Percentiles rank a stretch among this genome's conserved stretches.
These are phyloP conservation scores for Urochloa ruziziensis DNA, from an alignment of 176 grass and related monocot species.

Conservation along the genomic window DNA sequence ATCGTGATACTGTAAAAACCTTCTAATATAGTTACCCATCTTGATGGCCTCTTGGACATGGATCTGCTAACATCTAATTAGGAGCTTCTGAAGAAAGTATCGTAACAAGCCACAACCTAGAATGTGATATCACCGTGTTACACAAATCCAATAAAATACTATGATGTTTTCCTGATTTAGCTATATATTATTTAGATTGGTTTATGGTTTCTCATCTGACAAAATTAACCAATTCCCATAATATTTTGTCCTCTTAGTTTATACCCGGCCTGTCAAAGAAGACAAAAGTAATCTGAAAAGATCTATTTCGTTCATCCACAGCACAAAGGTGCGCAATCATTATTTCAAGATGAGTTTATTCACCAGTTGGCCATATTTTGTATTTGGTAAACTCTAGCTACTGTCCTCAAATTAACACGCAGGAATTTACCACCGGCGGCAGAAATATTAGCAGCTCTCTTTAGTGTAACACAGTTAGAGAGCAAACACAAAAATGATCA, in stretches of 20 bases:
- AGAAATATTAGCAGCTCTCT: neutral
- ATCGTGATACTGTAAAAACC: too few species aligned
- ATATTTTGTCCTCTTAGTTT: neutral
- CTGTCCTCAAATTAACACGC: too few species aligned
- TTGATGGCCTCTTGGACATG: too few species aligned
- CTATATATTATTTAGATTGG: neutral
- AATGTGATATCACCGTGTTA: neutral
- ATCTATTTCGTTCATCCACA: neutral
- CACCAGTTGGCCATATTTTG: neutral
- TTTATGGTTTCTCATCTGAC: too few species aligned
- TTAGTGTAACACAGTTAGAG: neutral
- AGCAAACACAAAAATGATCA: neutral
- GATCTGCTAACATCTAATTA: neutral
- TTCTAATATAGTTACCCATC: neutral
- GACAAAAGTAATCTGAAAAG: neutral
- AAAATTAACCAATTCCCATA: neutral
- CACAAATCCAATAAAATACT: neutral
- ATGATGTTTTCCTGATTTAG: neutral
- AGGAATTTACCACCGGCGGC: neutral
- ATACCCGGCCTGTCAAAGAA: neutral
- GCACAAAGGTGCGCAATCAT: neutral
- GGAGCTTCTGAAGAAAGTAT: neutral
- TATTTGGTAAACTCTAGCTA: neutral
- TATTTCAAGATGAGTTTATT: neutral
- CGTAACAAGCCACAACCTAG: neutral